Base-by-base conservation (phyloP, 2,329 filamentous ascomycete species). In the Pseudohalonectria lignicola region DNA sequence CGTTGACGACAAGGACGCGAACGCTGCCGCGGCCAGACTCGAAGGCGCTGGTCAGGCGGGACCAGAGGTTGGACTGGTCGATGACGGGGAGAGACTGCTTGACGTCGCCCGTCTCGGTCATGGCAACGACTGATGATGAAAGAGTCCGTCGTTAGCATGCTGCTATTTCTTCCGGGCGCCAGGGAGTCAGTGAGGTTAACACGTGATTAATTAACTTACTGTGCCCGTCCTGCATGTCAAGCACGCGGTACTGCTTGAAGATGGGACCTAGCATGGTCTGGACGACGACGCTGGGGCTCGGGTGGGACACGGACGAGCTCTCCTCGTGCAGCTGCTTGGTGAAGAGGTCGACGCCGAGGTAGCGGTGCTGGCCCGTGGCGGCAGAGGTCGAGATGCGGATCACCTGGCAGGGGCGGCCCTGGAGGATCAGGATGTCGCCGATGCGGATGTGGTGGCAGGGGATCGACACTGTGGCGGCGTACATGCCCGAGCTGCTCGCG, bases 191-290 rank as follows among this genome's bases (percentile, higher is more conserved):
- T n/a, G 4, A 18, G 64, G 52, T 68, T 66, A 56, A 74, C 80
- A 53, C 7, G 23, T 8, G 23, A 26, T 26, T 7, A 8, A 26
- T 26, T 8, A 28, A 36, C 34, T 9, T 28, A 36, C 34, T 36
- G 19, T 33, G 20, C 53, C 76, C 88, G 50, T 94, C 85, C 64
- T 87, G 81, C 64, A 98, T 82, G 73, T 98, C 92, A 46, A 98
- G 82, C 61, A 98, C 90, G 59, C 92, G 88, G 82, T 98, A 98
- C 77, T 96, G 92, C 86, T 96, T 96, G 86, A 96, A 95, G 71
- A 96, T 80, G 47, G 92, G 92, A 54, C 90, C 92, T 51, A 94
- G 84, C 87, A 98, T 96, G 71, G 90, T 96, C 82, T 98, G 92
- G 56, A 98, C 90, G 47, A 96, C 79, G 44, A 98, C 92, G 53